Conservation (phyloP, 2,329 filamentous ascomycete species). For the Microthyrium microscopicum region DNA sequence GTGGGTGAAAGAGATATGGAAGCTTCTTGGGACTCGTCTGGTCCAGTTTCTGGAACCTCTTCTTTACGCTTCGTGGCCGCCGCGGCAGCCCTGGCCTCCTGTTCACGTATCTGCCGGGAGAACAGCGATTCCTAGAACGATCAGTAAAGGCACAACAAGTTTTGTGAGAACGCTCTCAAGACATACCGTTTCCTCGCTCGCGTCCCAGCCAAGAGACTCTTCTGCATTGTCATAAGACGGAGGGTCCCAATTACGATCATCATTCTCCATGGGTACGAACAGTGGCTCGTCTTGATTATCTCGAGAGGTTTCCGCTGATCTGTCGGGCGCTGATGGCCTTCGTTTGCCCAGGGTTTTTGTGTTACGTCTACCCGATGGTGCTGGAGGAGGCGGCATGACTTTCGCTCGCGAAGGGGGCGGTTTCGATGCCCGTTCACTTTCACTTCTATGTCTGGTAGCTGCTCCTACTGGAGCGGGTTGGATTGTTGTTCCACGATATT, state of each 20-base stretch:
- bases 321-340: slow-evolving; percentile 15
- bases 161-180: no score
- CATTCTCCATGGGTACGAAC: slow-evolving; percentile 51
- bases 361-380: slow-evolving; percentile 16
- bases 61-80: no score
- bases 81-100: no score
- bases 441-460: no score
- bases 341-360: slow-evolving; percentile 12
- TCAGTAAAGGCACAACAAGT: no score
- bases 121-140: no score
- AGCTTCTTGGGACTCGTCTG: no score
- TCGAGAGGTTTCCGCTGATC: slow-evolving; percentile 12
- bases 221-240: slow-evolving; percentile 47
- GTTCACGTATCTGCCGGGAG: no score
- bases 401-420: slow-evolving; percentile 2
- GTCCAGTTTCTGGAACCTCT: no score
- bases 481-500: slow-evolving; percentile 26
- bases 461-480: slow-evolving; percentile 17
- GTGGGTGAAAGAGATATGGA: no score
- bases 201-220: slow-evolving; percentile 58
- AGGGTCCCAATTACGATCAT: slow-evolving; percentile 58
- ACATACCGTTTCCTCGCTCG: slow-evolving; percentile 45
- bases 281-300: slow-evolving; percentile 35
- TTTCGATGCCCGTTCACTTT: slow-evolving; percentile 27
- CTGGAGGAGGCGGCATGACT: slow-evolving; percentile 27